Evolutionary conservation across 2,329 filamentous ascomycete genomes (phyloP), one percentile per base, ranked within the genome.

Genomic region (Paecilomyces niveus): DNA sequence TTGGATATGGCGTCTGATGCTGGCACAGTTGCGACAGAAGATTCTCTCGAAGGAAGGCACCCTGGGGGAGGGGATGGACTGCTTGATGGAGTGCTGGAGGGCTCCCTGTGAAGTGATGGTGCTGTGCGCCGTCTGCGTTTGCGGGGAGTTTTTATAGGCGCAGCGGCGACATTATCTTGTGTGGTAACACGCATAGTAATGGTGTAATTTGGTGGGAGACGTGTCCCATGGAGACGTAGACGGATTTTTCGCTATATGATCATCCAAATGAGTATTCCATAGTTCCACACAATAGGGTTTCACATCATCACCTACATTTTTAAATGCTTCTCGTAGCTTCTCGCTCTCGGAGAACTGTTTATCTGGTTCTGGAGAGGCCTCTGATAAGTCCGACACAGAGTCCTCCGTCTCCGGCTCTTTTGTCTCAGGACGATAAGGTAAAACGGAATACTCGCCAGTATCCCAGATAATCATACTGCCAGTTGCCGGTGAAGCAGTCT

Each of bases 391-490:
- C 2, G 70, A 68, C 22, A 55, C 57, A 15, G 66, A 68, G 21
- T 70, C 65, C 3, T 77, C 72, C 0, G 76, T 78, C 57, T 74
- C 67, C 0, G 74, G 74, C 45, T 70, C 68, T 1, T 61, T 61
- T 2, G 59, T 59, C 2, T 74, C 68, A 0, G 67, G 66, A 54
- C 72, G 65, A 54, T 78, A 74, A 7, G 81, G 77, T 11, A 87
- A 72, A 10, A 86, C 67, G 51, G 78, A 75, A 63, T 85, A 87
- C 32, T 80, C 81, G 2, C 84, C 84, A 1, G 81, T 85, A 63
- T 86, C 84, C 84, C 84, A 87, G 49, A 87, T 81, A 9, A 87
- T 73, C 59, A 87, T 75, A 8, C 82, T 85, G 1, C 84, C 84
- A 3, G 83, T 85, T 13, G 73, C 70, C 1, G 66, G 31, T 2